Percentiles rank a stretch among this genome's conserved stretches.
phyloP scores from a whole-genome alignment of 306 rosid species.

The Coriaria nepalensis region DNA sequence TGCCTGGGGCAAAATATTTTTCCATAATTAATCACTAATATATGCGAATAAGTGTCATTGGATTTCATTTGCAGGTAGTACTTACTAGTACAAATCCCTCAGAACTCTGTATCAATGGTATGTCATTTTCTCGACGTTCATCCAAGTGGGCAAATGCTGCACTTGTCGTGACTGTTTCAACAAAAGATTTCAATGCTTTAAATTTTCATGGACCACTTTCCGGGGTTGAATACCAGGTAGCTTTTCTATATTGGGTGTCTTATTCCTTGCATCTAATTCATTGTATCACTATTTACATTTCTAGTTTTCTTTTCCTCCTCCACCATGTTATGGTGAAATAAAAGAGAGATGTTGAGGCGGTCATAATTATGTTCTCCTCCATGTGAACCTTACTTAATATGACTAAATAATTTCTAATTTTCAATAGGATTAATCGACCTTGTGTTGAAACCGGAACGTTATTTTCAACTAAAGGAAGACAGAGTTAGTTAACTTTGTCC shows the following conservation, averaged over 20 bases:
- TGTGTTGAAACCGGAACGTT: too few relatives aligned
- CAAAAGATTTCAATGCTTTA: conserved; percentile 57
- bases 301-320: too few relatives aligned
- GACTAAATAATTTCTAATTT: too few relatives aligned
- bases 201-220: conserved; percentile 68
- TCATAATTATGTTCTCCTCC: too few relatives aligned
- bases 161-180: conserved; percentile 71
- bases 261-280: not conserved
- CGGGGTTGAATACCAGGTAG: conserved; percentile 87
- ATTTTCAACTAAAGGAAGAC: too few relatives aligned
- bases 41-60: conserved; percentile 3
- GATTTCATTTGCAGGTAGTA: conserved; percentile 63
- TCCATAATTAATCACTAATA: not conserved
- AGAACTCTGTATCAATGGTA: conserved; percentile 85
- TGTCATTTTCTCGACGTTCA: conserved; percentile 93
- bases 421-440: too few relatives aligned
- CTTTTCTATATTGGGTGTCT: conserved; percentile 3
- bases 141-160: conserved; percentile 99
- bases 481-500: too few relatives aligned
- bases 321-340: too few relatives aligned
- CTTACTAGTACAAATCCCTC: conserved; percentile 87
- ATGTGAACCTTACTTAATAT: too few relatives aligned
- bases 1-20: not conserved
- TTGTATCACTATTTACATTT: too few relatives aligned
- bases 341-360: too few relatives aligned